Evolutionary conservation across 768 basidiomycete genomes (phyloP), one percentile per base, ranked within the genome.

Genomic region (Kwoniella shandongensis): DNA sequence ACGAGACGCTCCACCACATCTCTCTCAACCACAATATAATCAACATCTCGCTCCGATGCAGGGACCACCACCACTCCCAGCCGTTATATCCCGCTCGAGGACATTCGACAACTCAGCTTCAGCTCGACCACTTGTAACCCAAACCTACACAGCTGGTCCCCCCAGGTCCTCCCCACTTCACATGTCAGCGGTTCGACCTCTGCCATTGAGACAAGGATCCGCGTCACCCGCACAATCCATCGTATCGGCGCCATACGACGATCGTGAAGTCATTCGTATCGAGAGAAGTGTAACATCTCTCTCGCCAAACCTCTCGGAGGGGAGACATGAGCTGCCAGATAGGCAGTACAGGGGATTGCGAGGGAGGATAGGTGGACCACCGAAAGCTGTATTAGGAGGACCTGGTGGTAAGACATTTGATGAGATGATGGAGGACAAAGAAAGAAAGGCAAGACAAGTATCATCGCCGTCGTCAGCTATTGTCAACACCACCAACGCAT

Each of bases 301-400:
- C 15, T 54, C 52, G 32, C 52, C 52, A 3, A 54, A 26, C 8
- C 17, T 20, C 5, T 32, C 42, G 17, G 36, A 50, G 36, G 27
- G 26, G 25, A 17, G 35, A 50, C 26, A 38, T 32, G 41, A 42
- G 18, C 12, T 15, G 35, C 13, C 48, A 1, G 52, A 54, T 23
- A 54, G 35, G 44, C 42, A 44, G 38, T 54, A 54, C 20, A 40
- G 52, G 38, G 44, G 52, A 13, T 54, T 44, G 3, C 32, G 42
- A 44, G 52, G 41, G 23, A 54, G 44, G 27, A 44, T 41, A 41
- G 44, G 62, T 36, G 66, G 66, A 39, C 67, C 67, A 1, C 67
- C 67, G 3, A 63, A 69, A 50, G 65, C 67, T 3, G 52, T 59
- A 46, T 50, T 69, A 2, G 67, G 67, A n/a, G 67, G 67, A 18